Conservation (phyloP, 805 yeast genomes). For the Myxozyma vanderwaltii region DNA sequence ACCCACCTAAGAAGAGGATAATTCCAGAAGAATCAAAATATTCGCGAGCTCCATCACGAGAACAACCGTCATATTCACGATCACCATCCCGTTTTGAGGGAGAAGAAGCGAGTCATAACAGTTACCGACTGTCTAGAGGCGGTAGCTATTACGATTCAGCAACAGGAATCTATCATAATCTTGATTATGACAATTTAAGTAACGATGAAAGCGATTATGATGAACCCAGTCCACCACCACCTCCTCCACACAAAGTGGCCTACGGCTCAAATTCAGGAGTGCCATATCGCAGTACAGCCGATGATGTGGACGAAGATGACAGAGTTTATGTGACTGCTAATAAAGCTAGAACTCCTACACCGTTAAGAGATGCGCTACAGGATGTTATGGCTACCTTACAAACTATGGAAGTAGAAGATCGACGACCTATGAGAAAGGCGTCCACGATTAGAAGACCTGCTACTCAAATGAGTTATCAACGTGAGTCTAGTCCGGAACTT, state of each 20-base stretch:
- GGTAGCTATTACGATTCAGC: slow-evolving; percentile 8
- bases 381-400: slow-evolving; percentile 41
- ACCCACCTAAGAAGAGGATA: neutral
- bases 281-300: slow-evolving; percentile 13
- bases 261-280: slow-evolving; percentile 22
- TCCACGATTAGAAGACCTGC: neutral
- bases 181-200: slow-evolving; percentile 7
- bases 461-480: slow-evolving; percentile 1
- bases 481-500: neutral
- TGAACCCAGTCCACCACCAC: slow-evolving; percentile 39
- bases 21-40: neutral
- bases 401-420: slow-evolving; percentile 29
- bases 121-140: neutral
- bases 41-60: neutral
- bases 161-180: slow-evolving; percentile 15
- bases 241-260: slow-evolving; percentile 43
- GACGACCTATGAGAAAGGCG: neutral
- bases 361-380: slow-evolving; percentile 42
- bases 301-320: slow-evolving; percentile 7
- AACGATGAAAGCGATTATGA: slow-evolving; percentile 1
- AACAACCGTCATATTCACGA: neutral
- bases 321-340: slow-evolving; percentile 23
- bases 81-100: neutral
- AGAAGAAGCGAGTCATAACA: neutral
- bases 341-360: slow-evolving; percentile 37